Base-by-base conservation (phyloP, 768 basidiomycete species). In the Tulasnella sp. region DNA sequence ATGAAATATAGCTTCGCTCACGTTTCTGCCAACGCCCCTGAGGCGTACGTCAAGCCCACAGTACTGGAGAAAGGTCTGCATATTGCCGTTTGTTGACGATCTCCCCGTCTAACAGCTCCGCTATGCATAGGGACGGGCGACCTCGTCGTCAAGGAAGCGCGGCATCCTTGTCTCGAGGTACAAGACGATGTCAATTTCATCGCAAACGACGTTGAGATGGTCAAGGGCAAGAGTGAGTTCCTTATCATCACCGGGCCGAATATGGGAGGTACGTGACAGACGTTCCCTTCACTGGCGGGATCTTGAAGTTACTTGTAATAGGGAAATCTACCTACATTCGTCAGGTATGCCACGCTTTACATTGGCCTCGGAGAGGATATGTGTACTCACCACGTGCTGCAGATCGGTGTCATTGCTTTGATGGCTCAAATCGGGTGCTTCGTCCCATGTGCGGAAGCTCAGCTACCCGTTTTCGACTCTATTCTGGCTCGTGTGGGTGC, bases 231-330 rank as follows among this genome's bases (percentile, higher is more conserved):
- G 60, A 90, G 88, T 62, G 94, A 97, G 68, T 93, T 99, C 70
- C 84, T 89, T 60, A 93, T 98, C 54, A 93, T 98, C 63, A 97
- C 94, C 19, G 96, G 96, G 4, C 96, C 96, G 0, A 99, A 99
- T 69, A 97, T 97, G 87, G 96, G 96, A 51, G 96, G 49, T 51
- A 51, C 6, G 49, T 49, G 12, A 2, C 31, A 17, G 9, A 3
- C 49, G 34, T 50, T 46, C 9, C 21, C 9, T n/a, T n/a, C 15
- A 9, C n/a, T 21, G 9, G 15, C 43, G 43, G 8, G 36, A 14
- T 34, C 14, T 32, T 31, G 14, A 32, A 4, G 17, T 50, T 45
- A 4, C 27, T 50, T 34, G 27, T 31, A 7, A 7, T 4, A 51
- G 54, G 96, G 59, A 99, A 99, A 70, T 91, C 87, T 46, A 97